Percentiles rank a stretch among this genome's conserved stretches.
Evolutionary conservation across 257 asterid genomes (phyloP).

Genomic region (Primulina eburnea): DNA sequence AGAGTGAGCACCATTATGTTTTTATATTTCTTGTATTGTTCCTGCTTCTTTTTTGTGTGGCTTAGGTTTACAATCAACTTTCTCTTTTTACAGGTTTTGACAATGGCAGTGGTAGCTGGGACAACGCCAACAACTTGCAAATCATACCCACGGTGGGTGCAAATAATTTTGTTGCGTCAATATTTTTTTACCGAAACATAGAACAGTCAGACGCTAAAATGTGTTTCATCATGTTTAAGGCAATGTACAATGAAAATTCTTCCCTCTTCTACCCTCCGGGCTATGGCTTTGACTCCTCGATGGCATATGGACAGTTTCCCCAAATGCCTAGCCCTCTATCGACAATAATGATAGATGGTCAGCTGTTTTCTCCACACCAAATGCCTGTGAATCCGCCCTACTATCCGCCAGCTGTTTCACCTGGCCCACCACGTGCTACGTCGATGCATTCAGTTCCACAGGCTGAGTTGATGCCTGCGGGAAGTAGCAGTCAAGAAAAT

Average conservation of each 20-base stretch:
- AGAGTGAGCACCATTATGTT: conserved; percentile 6
- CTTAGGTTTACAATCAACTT: conserved; percentile 22
- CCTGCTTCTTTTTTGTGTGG: conserved; percentile 6
- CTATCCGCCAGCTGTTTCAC: conserved; percentile 78
- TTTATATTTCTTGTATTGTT: conserved; percentile 3
- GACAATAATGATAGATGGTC: conserved; percentile 90
- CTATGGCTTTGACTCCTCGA: conserved; percentile 83
- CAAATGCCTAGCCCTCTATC: conserved; percentile 83
- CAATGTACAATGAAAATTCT: conserved; percentile 82
- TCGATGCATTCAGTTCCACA: conserved; percentile 71
- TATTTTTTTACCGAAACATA: conserved; percentile 23
- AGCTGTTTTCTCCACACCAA: conserved; percentile 88
- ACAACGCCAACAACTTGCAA: conserved; percentile 80
- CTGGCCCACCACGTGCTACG: conserved; percentile 74
- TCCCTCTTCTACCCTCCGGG: conserved; percentile 73
- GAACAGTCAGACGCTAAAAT: conserved; percentile 23
- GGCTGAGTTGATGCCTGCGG: conserved; percentile 63
- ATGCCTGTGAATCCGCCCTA: conserved; percentile 69
- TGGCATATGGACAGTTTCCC: conserved; percentile 95
- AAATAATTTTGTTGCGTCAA: conserved; percentile 12
- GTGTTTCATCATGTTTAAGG: conserved; percentile 49
- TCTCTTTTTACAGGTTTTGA: conserved; percentile 66
- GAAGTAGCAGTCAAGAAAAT: conserved; percentile 74
- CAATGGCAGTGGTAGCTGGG: conserved; percentile 70
- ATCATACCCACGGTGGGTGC: conserved; percentile 78